These are phyloP conservation scores for Euptelea pleiosperma DNA, from an alignment of 164 flowering plant genomes.

Conservation along the genomic window DNA sequence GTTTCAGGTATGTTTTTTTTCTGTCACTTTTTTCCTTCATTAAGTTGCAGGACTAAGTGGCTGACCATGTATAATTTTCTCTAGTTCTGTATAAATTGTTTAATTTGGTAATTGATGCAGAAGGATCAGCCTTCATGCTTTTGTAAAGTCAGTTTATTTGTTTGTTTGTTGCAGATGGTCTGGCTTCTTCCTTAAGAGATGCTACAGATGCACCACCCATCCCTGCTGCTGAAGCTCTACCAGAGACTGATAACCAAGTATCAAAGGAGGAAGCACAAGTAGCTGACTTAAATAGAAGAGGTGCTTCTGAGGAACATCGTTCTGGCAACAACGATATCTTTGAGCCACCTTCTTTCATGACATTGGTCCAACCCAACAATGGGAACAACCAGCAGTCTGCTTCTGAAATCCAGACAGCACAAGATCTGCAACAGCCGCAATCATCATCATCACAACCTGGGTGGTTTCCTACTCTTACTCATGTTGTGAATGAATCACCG, in stretches of 20 bases:
- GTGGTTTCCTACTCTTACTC: constrained; percentile 53
- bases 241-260: constrained; percentile 18
- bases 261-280: constrained; percentile 16
- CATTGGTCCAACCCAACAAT: constrained; percentile 43
- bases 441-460: constrained; percentile 36
- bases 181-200: constrained; percentile 40
- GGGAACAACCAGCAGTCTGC: constrained; percentile 8
- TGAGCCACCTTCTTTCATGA: constrained; percentile 69
- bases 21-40: neutral
- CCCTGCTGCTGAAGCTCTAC: constrained; percentile 24
- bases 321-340: constrained; percentile 32
- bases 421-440: constrained; percentile 24
- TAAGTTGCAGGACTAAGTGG: too few relatives aligned
- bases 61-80: too few relatives aligned
- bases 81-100: neutral
- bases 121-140: too few relatives aligned
- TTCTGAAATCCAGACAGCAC: constrained; percentile 31
- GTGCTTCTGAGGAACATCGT: constrained; percentile 14
- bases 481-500: constrained; percentile 42
- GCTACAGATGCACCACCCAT: constrained; percentile 28
- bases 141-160: too few relatives aligned
- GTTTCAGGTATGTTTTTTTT: constrained; percentile 56
- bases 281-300: constrained; percentile 7
- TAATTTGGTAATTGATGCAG: too few relatives aligned
- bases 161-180: constrained; percentile 20